Percentiles rank a stretch among this genome's conserved stretches.
Conservation (phyloP, 768 basidiomycete genomes). For the Boletus rubropictus region DNA sequence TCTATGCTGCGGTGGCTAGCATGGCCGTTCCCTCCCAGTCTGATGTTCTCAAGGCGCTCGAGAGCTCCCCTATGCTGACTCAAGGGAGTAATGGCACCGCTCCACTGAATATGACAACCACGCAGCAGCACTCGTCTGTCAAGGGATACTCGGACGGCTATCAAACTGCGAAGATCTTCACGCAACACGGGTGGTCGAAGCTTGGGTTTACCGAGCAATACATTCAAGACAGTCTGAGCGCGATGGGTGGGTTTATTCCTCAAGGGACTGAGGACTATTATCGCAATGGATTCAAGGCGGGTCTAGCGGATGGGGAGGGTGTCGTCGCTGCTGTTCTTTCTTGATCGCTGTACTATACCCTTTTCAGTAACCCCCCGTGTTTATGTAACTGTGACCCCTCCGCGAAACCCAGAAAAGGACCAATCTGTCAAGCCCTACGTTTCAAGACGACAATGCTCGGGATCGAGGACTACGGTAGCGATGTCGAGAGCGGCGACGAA, state of each 20-base stretch:
- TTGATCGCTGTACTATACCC: neutral
- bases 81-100: neutral
- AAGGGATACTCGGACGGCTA: slow-evolving; percentile 60
- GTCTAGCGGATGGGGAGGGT: slow-evolving; percentile 11
- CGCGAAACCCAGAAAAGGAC: neutral
- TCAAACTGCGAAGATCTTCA: slow-evolving; percentile 50
- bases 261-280: slow-evolving; percentile 11
- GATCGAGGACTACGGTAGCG: slow-evolving; percentile 74
- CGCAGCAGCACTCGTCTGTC: slow-evolving; percentile 10
- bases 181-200: slow-evolving; percentile 40
- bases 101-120: slow-evolving; percentile 6
- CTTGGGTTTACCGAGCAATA: slow-evolving; percentile 61
- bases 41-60: slow-evolving; percentile 10
- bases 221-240: slow-evolving; percentile 41
- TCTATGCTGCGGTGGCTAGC: slow-evolving; percentile 10
- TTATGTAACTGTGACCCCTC: neutral
- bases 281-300: slow-evolving; percentile 13
- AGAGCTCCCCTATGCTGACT: neutral
- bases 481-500: slow-evolving; percentile 53
- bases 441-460: slow-evolving; percentile 51
- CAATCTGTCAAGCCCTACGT: neutral
- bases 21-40: slow-evolving; percentile 14
- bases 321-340: slow-evolving; percentile 11
- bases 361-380: neutral
- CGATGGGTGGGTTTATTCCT: slow-evolving; percentile 4